These are phyloP conservation scores for Dianthus caryophyllus DNA, from an alignment of 148 eudicot genomes.

Conservation along the genomic window DNA sequence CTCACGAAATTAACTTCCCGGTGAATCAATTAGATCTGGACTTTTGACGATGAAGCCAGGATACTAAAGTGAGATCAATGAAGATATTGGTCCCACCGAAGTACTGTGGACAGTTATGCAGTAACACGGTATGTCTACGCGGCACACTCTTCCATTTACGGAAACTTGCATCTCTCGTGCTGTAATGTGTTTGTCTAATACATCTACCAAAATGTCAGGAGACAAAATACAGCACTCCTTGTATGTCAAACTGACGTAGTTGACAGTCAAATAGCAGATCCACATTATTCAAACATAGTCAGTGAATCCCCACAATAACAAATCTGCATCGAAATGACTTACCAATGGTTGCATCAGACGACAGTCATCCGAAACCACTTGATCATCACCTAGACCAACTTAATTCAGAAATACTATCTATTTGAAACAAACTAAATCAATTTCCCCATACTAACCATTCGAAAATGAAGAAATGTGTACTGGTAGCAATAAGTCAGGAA, in stretches of 20 bases:
- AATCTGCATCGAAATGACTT: not conserved
- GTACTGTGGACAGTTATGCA: not conserved
- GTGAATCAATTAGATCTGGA: not conserved
- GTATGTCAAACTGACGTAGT: not conserved
- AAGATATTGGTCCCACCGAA: not conserved
- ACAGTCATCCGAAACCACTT: not conserved
- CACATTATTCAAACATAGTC: not conserved
- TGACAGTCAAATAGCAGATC: not conserved
- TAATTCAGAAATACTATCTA: not conserved
- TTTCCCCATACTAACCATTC: not conserved
- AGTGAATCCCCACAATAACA: not conserved
- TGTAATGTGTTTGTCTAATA: not conserved
- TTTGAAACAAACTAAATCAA: slow-evolving; percentile 2
- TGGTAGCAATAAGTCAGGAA: not conserved
- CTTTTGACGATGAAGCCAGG: not conserved
- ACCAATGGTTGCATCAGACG: not conserved
- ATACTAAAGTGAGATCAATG: not conserved
- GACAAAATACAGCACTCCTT: not conserved
- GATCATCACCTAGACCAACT: not conserved
- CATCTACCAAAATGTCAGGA: not conserved
- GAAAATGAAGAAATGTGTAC: not conserved
- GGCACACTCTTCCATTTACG: not conserved
- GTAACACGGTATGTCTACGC: not conserved
- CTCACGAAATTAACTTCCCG: too few relatives aligned
- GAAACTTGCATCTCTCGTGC: not conserved